phyloP scores from a whole-genome alignment of 352 stramenopile genomes.

The Pythium plurisporium region DNA sequence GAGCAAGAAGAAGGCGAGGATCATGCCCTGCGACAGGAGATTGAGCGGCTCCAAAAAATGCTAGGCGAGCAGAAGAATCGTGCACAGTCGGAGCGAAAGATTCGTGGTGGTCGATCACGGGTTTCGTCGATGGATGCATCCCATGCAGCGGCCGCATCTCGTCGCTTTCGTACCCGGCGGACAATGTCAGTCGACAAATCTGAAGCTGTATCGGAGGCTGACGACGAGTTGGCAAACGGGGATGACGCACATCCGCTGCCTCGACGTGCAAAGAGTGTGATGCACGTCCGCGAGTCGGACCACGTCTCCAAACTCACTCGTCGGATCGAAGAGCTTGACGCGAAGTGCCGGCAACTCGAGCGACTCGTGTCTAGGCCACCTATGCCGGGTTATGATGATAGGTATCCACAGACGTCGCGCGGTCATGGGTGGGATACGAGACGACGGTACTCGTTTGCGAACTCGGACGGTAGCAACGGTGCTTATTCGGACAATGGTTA shows the following conservation, averaged over 20 bases:
- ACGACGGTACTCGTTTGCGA: constrained; percentile 21
- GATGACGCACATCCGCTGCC: constrained; percentile 46
- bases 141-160: constrained; percentile 3
- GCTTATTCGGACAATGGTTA: constrained; percentile 12
- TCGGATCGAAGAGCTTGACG: constrained; percentile 75
- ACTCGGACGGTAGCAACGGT: constrained; percentile 22
- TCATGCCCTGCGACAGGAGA: constrained; percentile 54
- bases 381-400: constrained; percentile 8
- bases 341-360: constrained; percentile 78
- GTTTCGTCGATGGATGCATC: constrained; percentile 18
- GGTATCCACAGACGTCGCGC: constrained; percentile 5
- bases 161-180: constrained; percentile 18
- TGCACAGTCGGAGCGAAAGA: constrained; percentile 15
- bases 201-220: constrained; percentile 10
- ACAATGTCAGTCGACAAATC: constrained; percentile 46
- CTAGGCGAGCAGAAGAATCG: constrained; percentile 46
- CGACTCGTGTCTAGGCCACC: constrained; percentile 46
- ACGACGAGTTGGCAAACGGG: constrained; percentile 43
- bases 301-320: constrained; percentile 56
- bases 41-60: constrained; percentile 71
- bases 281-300: constrained; percentile 42
- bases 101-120: constrained; percentile 7
- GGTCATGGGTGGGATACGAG: constrained; percentile 2
- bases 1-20: constrained; percentile 38
- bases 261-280: constrained; percentile 53